Base-by-base conservation (phyloP, 2,329 filamentous ascomycete genomes). In the Colletotrichum sp. region DNA sequence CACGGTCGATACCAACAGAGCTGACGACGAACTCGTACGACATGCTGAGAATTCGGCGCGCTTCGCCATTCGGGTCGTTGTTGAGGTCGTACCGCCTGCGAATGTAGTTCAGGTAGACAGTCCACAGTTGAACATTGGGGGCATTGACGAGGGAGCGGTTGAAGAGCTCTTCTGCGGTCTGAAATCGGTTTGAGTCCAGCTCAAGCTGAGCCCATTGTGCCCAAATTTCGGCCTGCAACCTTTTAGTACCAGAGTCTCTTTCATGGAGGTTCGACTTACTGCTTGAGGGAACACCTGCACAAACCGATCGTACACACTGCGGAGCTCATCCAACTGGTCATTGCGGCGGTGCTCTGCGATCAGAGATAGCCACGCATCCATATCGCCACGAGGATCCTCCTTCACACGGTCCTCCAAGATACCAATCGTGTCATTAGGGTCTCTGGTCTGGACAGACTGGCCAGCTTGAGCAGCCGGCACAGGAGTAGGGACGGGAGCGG, bases 11-110 rank as follows among this genome's bases (percentile, higher is more conserved):
- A 32, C 98, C 98, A 77, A 99, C 94, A 79, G 95, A 95, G 79
- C 95, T 92, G 62, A 99, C 92, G 8, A 98, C 96, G 82, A 98
- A 96, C 78, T 99, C 96, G 85, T 98, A 99, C 4, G 96, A 95
- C 78, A 95, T 93, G 24, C 93, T 94, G 72, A 99, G 94, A 9
- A 94, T 94, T 78, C 92, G 91, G 77, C 97, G 94, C 64, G 95
- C 95, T 78, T 93, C 89, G 24, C 95, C 95, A 49, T 91, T 92
- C 2, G 93, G 88, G 82, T 99, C 97, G 81, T 94, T 95, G 70
- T 82, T 87, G 75, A 99, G 88, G 79, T 98, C 96, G 84, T 98
- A 97, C 78, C 95, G 92, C 64, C 97, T 94, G 69, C 97, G 95
- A 78, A 99, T 95, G 83, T 99, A 98, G 85, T 98, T 96, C 77